Base-by-base conservation (phyloP, 1,139 yeast genomes). In the Lodderomyces pseudojiufengensis region DNA sequence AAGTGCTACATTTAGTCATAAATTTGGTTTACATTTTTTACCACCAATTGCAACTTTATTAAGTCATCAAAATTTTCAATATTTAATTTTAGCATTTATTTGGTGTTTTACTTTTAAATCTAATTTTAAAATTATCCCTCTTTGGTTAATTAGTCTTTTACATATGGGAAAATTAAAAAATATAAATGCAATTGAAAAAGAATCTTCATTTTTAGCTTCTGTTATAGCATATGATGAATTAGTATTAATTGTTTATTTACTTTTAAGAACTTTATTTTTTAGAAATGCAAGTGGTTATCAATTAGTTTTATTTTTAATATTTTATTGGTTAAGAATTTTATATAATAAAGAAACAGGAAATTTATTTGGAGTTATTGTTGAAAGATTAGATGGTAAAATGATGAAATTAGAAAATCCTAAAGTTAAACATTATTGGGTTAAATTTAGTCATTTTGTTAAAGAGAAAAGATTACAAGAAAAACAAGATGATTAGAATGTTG, bases 211-310 rank as follows among this genome's bases (percentile, higher is more conserved):
- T 13, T 53, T 82, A 31, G 70, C 78, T 26, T 67, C 72, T 13
- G 39, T 73, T 9, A 70, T 82, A 46, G 79, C 86, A 3, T 75
- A 76, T 43, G 73, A 80, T 49, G 92, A 84, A 53, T 50, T 81
- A 41, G 43, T 73, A 14, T 64, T 82, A 25, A 63, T 80, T 15
- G 53, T 69, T 11, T 72, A 78, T 36, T 65, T 84, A 42, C 30
- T 73, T 0, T 42, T 78, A 34, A 81, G 86, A 52, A 79, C 90
- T 0, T 38, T 80, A 15, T 55, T 80, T 39, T 72, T 80, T 54
- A 74, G 81, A 55, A 80, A 81, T 33, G 68, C 84, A 10, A 70
- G 86, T 3, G 94, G 92, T 2, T 81, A 65, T 56, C 84, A 82
- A 39, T 65, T 83, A 52, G 68, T 69, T 10, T 52, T 76, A 35